Evolutionary conservation across 768 basidiomycete genomes (phyloP), one percentile per base, ranked within the genome.

Genomic region (Tulasnella sp.): DNA sequence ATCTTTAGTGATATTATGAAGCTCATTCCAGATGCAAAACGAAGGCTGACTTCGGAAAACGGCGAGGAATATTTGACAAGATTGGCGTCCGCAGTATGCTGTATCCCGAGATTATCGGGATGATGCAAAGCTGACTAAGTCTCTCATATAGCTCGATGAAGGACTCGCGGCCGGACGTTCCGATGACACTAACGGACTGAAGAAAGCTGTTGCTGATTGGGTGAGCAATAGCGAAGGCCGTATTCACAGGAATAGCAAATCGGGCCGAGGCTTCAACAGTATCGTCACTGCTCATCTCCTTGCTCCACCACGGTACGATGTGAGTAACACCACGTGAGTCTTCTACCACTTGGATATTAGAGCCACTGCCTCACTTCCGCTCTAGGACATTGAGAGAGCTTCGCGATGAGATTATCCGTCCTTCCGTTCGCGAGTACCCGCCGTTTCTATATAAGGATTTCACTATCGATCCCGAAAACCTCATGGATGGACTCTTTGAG

Each of bases 401-500:
- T 11, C 26, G 55, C 23, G 26, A 57, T 57, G 55, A 57, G 55
- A 3, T 57, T 11, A 57, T 57, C 23, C 55, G 55, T 26, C 55
- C 55, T 5, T n/a, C 26, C 20, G n/a, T 32, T 6, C 11, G 5
- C 70, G 70, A 72, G 26, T 72, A 40, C 16, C 26, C 70, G 9
- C 70, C 39, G 26, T 72, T 72, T 15, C 5, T 72, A 3, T 72
- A 72, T 15, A 39, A 46, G 37, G 70, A 72, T 15, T 72, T 29
- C 29, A 72, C 26, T 13, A 72, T 72, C 70, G 32, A 72, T 32
- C 23, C 37, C n/a, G 44, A 39, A 9, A 39, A 46, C 44, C 23
- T 39, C 18, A 72, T 46, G 3, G 70, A 72, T 9, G 70, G 70
- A n/a, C 70, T 72, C 44, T 72, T 72, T 15, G 70, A 72, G 70